Base-by-base conservation (phyloP, 2,329 filamentous ascomycete species). In the Penicillium sp. region DNA sequence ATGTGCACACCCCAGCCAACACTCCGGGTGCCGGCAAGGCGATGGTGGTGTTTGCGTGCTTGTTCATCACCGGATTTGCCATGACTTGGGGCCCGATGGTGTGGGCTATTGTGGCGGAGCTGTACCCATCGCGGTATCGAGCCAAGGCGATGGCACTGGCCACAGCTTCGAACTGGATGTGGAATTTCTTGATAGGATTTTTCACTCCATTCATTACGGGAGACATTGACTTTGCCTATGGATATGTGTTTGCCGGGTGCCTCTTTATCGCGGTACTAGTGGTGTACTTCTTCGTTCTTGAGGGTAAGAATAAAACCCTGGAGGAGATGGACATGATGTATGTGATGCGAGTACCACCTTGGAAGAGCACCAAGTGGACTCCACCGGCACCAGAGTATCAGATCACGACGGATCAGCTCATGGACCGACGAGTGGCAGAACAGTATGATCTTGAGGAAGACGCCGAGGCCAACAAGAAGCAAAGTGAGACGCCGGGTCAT, bases 311-410 rank as follows among this genome's bases (percentile, higher is more conserved):
- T 46, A 81, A 86, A 9, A 85, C 83, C 0, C 76, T 91, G 0
- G 89, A 91, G 72, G 87, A 91, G 69, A 88, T 91, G 56, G 89
- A 92, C 61, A 86, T 83, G 54, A 88, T 88, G 85, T 90, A 90
- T 62, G 78, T 89, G 15, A 79, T 86, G 58, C 73, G 74, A 3
- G 82, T 89, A 15, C 81, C 73, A 55, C 85, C 86, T 0, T 82
- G 81, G 72, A 79, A 83, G 75, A 86, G 83, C 64, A 72, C 75
- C 52, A 75, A 79, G 53, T 88, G 63, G 63, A 29, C 51, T 33
- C 51, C 61, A 2, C 64, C 61, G 2, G 54, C 57, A n/a, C 66
- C 66, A 7, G 64, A 69, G 31, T 51, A 69, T n/a, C 61, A 58
- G 18, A 54, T 68, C 14, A 66, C 64, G 2, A 69, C 65, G 4